A percentile compares a stretch with the other conserved stretches of the same genome.
These are phyloP conservation scores for Takashimella tepidaria DNA, from an alignment of 1,284 basidiomycete species.

Conservation along the genomic window DNA sequence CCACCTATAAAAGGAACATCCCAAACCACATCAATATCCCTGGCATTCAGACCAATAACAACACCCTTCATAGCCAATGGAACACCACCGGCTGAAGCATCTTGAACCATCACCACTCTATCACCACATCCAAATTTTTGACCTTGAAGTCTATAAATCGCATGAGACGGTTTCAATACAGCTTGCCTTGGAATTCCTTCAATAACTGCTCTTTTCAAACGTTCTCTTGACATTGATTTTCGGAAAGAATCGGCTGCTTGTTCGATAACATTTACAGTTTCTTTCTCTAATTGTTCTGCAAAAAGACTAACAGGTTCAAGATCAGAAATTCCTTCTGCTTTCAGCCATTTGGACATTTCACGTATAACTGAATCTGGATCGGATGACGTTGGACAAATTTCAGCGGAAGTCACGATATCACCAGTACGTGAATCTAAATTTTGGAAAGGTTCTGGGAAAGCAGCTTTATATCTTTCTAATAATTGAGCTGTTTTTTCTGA, in stretches of 20 bases:
- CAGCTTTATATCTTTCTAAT: constrained; percentile 72
- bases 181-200: constrained; percentile 91
- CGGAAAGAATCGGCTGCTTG: constrained; percentile 62
- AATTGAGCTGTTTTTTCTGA: constrained; percentile 79
- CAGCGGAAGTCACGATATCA: constrained; percentile 67
- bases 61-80: constrained; percentile 89
- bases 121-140: constrained; percentile 92
- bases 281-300: constrained; percentile 86
- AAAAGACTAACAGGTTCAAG: constrained; percentile 90
- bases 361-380: constrained; percentile 67
- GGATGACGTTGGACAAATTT: constrained; percentile 62
- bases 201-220: constrained; percentile 83
- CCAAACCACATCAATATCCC: constrained; percentile 94
- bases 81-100: constrained; percentile 75
- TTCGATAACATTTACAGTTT: constrained; percentile 35
- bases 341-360: constrained; percentile 81
- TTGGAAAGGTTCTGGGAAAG: constrained; percentile 75
- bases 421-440: constrained; percentile 63
- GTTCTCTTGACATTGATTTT: constrained; percentile 55
- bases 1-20: constrained; percentile 94
- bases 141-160: constrained; percentile 80
- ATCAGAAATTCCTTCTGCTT: constrained; percentile 75
- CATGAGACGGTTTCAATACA: constrained; percentile 87
- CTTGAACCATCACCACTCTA: constrained; percentile 90
- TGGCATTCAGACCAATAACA: constrained; percentile 79